phyloP scores from a whole-genome alignment of 345 rosid species.

The Ceriops tagal region DNA sequence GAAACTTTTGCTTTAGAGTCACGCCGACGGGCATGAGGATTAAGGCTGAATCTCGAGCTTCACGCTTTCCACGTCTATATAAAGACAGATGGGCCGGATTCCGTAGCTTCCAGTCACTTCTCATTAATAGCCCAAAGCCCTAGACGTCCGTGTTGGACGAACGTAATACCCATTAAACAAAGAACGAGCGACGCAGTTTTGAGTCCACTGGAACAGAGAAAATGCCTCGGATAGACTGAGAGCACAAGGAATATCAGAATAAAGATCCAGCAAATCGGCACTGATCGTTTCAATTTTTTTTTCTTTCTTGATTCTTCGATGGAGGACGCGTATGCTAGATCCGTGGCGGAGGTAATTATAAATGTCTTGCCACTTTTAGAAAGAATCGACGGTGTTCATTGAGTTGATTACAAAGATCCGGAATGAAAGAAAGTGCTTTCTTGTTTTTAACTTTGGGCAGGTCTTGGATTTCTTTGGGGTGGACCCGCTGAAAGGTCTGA shows the following conservation, averaged over 20 bases:
- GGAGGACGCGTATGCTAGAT: slow-evolving; percentile 97
- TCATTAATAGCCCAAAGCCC: not conserved
- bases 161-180: not conserved
- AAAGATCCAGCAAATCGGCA: not conserved
- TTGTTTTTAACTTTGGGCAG: slow-evolving; percentile 31
- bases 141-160: not conserved
- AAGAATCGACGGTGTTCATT: not conserved
- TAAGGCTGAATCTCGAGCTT: no score
- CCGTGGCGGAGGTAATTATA: slow-evolving; percentile 73
- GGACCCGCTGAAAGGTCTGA: slow-evolving; percentile 71
- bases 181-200: not conserved
- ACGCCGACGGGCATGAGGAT: no score
- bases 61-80: no score
- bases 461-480: slow-evolving; percentile 86
- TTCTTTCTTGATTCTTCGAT: slow-evolving; percentile 26
- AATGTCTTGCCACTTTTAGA: slow-evolving; percentile 10
- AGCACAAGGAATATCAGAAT: not conserved
- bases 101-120: not conserved
- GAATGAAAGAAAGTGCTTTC: not conserved
- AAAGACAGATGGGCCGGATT: no score
- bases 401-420: not conserved
- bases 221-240: not conserved
- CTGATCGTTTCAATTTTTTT: slow-evolving; percentile 14
- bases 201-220: not conserved
- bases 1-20: no score